Conservation (phyloP, 768 basidiomycete genomes). For the Atractiella rhizophila region DNA sequence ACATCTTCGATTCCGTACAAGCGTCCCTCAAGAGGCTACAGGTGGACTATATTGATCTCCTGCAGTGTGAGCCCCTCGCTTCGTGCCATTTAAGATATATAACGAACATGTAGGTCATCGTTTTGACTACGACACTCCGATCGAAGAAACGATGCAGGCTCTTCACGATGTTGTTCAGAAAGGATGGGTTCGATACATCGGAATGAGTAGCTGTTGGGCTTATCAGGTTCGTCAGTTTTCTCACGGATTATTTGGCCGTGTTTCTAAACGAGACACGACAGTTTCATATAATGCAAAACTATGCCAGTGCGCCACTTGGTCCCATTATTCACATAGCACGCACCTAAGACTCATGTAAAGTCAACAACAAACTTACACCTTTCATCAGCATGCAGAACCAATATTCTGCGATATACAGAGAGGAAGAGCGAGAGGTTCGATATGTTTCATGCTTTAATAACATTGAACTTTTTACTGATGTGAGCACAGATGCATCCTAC, state of each 20-base stretch:
- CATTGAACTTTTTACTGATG: too few species aligned
- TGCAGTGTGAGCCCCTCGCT: conserved; percentile 29
- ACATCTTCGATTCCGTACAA: conserved; percentile 39
- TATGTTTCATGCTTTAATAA: too few species aligned
- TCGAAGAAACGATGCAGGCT: conserved; percentile 26
- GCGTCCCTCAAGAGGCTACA: conserved; percentile 38
- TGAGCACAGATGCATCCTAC: conserved; percentile 9
- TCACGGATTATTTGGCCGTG: too few species aligned
- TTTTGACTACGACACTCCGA: conserved; percentile 33
- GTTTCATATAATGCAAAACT: conserved; percentile 1
- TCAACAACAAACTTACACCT: too few species aligned
- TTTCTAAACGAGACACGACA: too few species aligned
- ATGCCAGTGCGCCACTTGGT: conserved; percentile 1
- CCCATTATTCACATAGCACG: neutral
- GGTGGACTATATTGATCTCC: conserved; percentile 46
- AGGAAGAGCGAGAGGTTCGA: conserved; percentile 8
- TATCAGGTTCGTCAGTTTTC: conserved; percentile 16
- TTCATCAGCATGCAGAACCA: conserved; percentile 15
- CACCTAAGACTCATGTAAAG: too few species aligned
- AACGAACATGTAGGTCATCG: conserved; percentile 23
- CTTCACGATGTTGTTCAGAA: conserved; percentile 24
- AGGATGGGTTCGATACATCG: conserved; percentile 24
- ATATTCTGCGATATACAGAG: neutral
- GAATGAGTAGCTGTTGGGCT: conserved; percentile 24
- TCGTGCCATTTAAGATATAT: neutral